Evolutionary conservation across 2,329 filamentous ascomycete species (phyloP).

Genomic region (Penicillium vulpinum): DNA sequence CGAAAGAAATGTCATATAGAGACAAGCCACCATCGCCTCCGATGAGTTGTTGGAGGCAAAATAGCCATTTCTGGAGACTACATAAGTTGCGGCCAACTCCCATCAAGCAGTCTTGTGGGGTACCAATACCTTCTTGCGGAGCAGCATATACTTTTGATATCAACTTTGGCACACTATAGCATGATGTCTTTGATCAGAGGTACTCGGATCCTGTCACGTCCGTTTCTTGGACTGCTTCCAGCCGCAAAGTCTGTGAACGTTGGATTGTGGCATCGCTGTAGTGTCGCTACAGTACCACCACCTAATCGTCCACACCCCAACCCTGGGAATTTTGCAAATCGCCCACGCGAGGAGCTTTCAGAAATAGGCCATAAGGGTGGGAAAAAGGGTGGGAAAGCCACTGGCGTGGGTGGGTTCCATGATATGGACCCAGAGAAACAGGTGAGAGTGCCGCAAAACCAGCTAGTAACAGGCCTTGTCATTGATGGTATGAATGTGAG

Average conservation of each 20-base stretch:
- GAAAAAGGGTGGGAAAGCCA: conserved; percentile 29
- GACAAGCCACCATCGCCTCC: neutral
- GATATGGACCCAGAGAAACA: conserved; percentile 33
- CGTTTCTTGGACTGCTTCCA: conserved; percentile 6
- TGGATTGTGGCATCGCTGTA: conserved; percentile 5
- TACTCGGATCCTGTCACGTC: conserved; percentile 5
- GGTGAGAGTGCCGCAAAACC: conserved; percentile 13
- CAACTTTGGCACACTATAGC: neutral
- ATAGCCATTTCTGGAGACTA: neutral
- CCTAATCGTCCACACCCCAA: conserved; percentile 23
- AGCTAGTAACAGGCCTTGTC: neutral
- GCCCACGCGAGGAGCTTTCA: conserved; percentile 27
- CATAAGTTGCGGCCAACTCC: neutral
- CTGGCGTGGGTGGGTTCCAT: conserved; percentile 29
- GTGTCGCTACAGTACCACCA: conserved; percentile 18
- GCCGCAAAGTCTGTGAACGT: conserved; percentile 1
- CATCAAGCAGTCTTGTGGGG: neutral
- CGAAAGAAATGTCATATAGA: neutral
- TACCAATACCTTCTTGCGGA: neutral
- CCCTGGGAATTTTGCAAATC: conserved; percentile 40
- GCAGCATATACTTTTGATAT: neutral
- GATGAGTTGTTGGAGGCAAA: conserved; percentile 4
- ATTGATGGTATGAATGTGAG: neutral
- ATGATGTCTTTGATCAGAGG: neutral
- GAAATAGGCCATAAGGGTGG: conserved; percentile 30